These are phyloP conservation scores for Acanthamoeba healyi DNA, from an alignment of 208 protist genomes.

Conservation along the genomic window DNA sequence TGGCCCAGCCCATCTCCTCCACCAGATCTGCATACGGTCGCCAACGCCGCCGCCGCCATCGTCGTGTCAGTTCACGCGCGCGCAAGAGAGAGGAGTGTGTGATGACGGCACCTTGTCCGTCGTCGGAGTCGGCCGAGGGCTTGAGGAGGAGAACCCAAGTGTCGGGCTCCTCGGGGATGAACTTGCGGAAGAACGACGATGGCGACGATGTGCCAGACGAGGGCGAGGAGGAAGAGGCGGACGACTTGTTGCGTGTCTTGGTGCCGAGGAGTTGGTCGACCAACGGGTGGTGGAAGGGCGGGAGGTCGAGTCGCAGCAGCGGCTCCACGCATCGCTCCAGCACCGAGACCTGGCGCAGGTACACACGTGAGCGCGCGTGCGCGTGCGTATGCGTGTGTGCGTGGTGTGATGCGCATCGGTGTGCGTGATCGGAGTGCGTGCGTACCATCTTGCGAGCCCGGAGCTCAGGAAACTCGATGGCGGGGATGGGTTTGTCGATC, in stretches of 20 bases:
- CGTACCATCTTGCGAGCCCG: not conserved
- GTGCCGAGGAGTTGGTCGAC: not conserved
- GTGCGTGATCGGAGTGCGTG: not conserved
- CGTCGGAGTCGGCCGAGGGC: not conserved
- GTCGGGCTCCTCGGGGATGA: slow-evolving; percentile 21
- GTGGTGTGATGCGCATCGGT: not conserved
- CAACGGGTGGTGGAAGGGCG: not conserved
- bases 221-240: not conserved
- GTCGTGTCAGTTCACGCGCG: not conserved
- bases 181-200: not conserved
- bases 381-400: no score
- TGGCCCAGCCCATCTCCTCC: slow-evolving; percentile 62
- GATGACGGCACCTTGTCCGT: not conserved
- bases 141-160: slow-evolving; percentile 22
- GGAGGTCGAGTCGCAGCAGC: not conserved
- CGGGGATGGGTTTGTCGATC: not conserved
- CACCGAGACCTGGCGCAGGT: not conserved
- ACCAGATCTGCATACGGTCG: slow-evolving; percentile 20
- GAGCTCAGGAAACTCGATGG: slow-evolving; percentile 9
- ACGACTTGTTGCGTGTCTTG: not conserved
- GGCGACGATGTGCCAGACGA: not conserved
- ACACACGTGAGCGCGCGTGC: not conserved
- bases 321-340: slow-evolving; percentile 40
- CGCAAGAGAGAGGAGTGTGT: not conserved
- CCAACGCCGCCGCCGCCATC: not conserved